Base-by-base conservation (phyloP, 2,329 filamentous ascomycete genomes). In the Conoideocrella luteorostrata region DNA sequence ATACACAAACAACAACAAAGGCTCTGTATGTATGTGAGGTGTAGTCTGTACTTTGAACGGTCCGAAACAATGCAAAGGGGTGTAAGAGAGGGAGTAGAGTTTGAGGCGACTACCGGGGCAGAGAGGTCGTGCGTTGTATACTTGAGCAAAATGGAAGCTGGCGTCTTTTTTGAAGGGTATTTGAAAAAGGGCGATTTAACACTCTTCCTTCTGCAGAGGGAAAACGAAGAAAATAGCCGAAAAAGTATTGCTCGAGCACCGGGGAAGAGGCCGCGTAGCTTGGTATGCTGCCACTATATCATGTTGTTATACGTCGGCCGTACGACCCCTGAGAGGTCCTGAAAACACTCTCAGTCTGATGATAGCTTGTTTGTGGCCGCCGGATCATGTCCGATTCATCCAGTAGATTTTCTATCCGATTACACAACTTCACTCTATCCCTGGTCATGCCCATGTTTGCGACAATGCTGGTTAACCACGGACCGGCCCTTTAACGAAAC, bases 261-360 rank as follows among this genome's bases (percentile, higher is more conserved):
- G 36, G 17, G 15, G 13, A 23, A 34, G 28, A 17, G 23, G 24
- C 32, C 23, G 26, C n/a, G 37, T 33, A 44, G 45, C 41, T 39
- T 26, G 33, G 15, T 13, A 17, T 41, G 39, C 26, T 39, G 37
- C 38, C 13, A 30, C 33, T 24, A 45, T 45, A 33, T 26, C 46
- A 34, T 48, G 39, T 36, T 46, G 47, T 46, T 46, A 38, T 43
- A 48, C 47, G 40, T 44, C 41, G 43, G 44, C 38, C 40, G 47
- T 48, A 44, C 44, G 40, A 46, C 47, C 15, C 21, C 33, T 39
- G 28, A 37, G 22, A 41, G 29, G 34, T 38, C 39, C 36, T 45
- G 39, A 32, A 45, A 34, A 42, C 39, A 36, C 29, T 10, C 28
- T 42, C n/a, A 28, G 39, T 45, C 39, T 47, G 26, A 47, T 45